Evolutionary conservation across 805 yeast species (phyloP), one percentile per base, ranked within the genome.

Genomic region (Henningerozyma blattae): DNA sequence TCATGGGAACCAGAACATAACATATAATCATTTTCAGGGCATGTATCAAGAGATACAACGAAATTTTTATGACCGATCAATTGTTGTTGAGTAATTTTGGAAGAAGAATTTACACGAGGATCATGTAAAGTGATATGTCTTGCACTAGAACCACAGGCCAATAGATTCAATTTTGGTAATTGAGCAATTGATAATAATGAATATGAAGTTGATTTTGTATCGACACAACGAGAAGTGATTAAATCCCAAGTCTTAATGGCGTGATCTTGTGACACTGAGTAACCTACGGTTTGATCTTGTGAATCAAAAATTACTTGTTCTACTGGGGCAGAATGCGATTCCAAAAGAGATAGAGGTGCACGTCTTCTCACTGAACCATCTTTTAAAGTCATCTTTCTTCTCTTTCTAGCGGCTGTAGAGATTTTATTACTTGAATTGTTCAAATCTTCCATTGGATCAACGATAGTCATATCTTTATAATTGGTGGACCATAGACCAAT

Each of bases 71-170:
- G 98, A 5, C 98, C 98, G 32, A 74, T 65, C 34, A 91, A 68
- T 57, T 86, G 93, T 35, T 72, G 76, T 37, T 77, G 78, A 13
- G 75, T 68, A 27, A 78, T 69, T 6, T 75, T 68, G 5, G 72
- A 64, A 2, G 78, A 67, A 1, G 73, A 58, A 18, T 58, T 60
- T 2, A 68, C 68, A 54, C 98, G 72, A 30, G 97, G 96, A 56
- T 91, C 98, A 51, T 85, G 94, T 40, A 91, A 65, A 35, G 86
- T 78, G 42, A 91, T 87, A 58, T 91, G 97, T 59, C 98, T 79
- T n/a, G 96, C 96, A 10, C 95, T 79, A 1, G 96, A 85, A n/a
- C 98, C 98, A 37, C 89, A 74, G 7, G 87, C 94, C 20, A 91
- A 60, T 35, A 91, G 63, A 41, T 82, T 72, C 34, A 77, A 62